phyloP scores from a whole-genome alignment of 1,284 basidiomycete genomes.

The Heterobasidion occidentale region DNA sequence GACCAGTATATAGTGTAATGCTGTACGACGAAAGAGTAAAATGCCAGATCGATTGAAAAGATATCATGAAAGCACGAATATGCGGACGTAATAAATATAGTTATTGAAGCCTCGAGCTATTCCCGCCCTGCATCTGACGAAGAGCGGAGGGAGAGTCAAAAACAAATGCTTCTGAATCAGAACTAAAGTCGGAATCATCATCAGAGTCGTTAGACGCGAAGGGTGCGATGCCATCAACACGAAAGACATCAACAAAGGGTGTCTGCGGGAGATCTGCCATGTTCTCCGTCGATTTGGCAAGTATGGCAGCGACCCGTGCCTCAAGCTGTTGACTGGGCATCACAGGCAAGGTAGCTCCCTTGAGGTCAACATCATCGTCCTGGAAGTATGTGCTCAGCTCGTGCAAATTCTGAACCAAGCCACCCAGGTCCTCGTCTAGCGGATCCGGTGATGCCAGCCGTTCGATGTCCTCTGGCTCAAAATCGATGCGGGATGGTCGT shows the following conservation, averaged over 20 bases:
- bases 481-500: constrained; percentile 67
- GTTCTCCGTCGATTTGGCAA: constrained; percentile 62
- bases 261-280: constrained; percentile 55
- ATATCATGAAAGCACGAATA: too few relatives aligned
- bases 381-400: constrained; percentile 85
- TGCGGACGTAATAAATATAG: too few relatives aligned
- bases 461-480: constrained; percentile 44
- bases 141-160: constrained; percentile 41
- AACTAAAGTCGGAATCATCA: constrained; percentile 25
- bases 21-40: too few relatives aligned
- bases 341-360: constrained; percentile 17
- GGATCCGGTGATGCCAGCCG: constrained; percentile 26
- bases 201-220: constrained; percentile 29
- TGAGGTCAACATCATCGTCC: constrained; percentile 28
- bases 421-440: constrained; percentile 67
- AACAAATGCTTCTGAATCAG: constrained; percentile 61
- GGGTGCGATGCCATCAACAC: constrained; percentile 38
- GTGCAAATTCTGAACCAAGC: constrained; percentile 81
- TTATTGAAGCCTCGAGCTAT: background rate
- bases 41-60: too few relatives aligned
- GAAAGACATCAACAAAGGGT: constrained; percentile 72
- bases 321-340: constrained; percentile 55
- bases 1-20: too few relatives aligned
- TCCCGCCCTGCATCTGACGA: constrained; percentile 4
- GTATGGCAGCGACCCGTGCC: constrained; percentile 71